A percentile compares a stretch with the other conserved stretches of the same genome.
phyloP scores from a whole-genome alignment of 495 filamentous ascomycete genomes.

The Chaetomidium leptoderma region DNA sequence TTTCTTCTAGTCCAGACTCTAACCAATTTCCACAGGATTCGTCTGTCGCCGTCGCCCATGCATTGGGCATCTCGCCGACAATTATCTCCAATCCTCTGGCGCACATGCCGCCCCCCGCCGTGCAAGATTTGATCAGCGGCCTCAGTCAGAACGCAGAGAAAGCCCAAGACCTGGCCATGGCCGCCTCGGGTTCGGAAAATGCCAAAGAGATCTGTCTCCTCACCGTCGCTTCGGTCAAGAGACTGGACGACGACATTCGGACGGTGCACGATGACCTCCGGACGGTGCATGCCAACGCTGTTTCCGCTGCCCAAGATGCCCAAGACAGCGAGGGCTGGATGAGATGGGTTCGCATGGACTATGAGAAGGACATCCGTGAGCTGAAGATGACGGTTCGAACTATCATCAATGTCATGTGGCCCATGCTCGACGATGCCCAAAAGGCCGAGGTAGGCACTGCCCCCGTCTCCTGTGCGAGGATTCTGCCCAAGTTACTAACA shows the following conservation, averaged over 20 bases:
- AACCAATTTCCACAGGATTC: not conserved
- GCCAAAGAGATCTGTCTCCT: not conserved
- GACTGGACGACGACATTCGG: not conserved
- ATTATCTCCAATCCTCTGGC: not conserved
- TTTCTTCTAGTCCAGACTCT: not conserved
- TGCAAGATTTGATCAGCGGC: not conserved
- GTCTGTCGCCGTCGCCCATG: not conserved
- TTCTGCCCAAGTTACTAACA: not conserved
- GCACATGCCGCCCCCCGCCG: not conserved
- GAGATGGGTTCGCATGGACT: not conserved
- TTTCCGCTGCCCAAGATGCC: not conserved
- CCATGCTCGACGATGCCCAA: not conserved
- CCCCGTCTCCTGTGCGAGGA: not conserved
- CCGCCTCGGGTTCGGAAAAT: not conserved
- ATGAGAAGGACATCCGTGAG: not conserved
- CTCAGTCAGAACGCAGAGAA: not conserved
- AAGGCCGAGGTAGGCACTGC: not conserved
- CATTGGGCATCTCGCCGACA: not conserved
- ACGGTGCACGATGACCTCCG: not conserved
- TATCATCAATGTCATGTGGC: not conserved
- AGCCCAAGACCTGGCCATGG: not conserved
- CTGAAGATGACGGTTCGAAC: not conserved
- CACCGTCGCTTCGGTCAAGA: not conserved
- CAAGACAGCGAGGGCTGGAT: not conserved
- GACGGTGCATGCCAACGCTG: no score